Base-by-base conservation (phyloP, 176 grass and related monocot species). In the Zizania latifolia region DNA sequence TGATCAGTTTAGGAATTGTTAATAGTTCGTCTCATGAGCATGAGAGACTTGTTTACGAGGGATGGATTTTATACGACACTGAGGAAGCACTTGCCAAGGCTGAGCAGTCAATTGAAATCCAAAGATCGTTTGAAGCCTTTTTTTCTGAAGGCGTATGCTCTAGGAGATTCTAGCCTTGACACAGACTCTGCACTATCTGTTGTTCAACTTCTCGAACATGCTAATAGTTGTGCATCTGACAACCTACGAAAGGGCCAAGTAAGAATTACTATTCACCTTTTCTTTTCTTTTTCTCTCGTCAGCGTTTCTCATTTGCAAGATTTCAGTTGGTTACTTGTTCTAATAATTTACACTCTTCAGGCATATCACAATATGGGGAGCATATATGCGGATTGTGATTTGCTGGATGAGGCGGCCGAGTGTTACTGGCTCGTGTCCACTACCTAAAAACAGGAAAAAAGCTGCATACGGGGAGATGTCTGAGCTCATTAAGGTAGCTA, bases 231-330 rank as follows among this genome's bases (percentile, higher is more conserved):
- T 37, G 89, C 88, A 37, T 99, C 95, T 2, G 95, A 99, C 79
- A 99, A 99, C 75, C 95, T 99, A 30, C 86, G 95, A 6, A 99
- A 94, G 81, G 95, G 95, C 39, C 95, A 99, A 75, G 95, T 99
- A 89, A 76, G 85, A 70, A 65, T 7, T 46, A n/a, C n/a, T n/a
- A n/a, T n/a, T n/a, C n/a, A n/a, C n/a, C n/a, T n/a, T n/a, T n/a
- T n/a, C n/a, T n/a, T n/a, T n/a, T n/a, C n/a, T n/a, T n/a, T n/a
- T n/a, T n/a, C n/a, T n/a, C n/a, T n/a, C n/a, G n/a, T 4, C 24
- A 3, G 33, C 23, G 53, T 31, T 5, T 61, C 3, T 57, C 33
- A 12, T 75, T 30, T 58, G 8, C 68, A 37, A 21, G 14, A 15
- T 11, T 21, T 35, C 1, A 13, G 4, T 6, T 58, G 0, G n/a